Conservation (phyloP, 2,329 filamentous ascomycete species). For the Cercospora sojina region DNA sequence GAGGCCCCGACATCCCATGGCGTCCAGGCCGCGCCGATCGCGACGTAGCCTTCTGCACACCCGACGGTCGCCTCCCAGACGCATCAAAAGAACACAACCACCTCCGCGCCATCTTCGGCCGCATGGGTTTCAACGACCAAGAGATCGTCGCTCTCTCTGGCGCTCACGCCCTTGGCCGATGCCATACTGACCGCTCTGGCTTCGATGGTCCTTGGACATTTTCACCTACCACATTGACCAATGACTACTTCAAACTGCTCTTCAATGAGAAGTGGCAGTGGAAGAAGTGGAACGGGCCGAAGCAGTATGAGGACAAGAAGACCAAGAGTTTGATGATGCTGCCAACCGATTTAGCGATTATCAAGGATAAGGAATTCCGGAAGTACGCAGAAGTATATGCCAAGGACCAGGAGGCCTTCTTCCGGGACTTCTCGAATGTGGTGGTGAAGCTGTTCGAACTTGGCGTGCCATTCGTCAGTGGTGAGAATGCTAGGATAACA, state of each 20-base stretch:
- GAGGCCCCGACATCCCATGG: slow-evolving; percentile 83
- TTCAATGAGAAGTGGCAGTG: slow-evolving; percentile 89
- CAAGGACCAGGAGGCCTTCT: slow-evolving; percentile 86
- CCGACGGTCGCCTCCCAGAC: slow-evolving; percentile 87
- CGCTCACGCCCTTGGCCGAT: slow-evolving; percentile 84
- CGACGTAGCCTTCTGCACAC: slow-evolving; percentile 82
- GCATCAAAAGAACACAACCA: slow-evolving; percentile 75
- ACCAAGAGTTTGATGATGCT: slow-evolving; percentile 96
- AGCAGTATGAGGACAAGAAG: slow-evolving; percentile 84
- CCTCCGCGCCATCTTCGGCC: slow-evolving; percentile 86
- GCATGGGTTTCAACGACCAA: slow-evolving; percentile 97
- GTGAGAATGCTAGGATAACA: slow-evolving; percentile 45
- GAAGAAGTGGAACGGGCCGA: slow-evolving; percentile 88
- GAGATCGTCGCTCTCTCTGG: slow-evolving; percentile 90
- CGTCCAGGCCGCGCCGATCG: slow-evolving; percentile 79
- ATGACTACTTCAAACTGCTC: slow-evolving; percentile 89
- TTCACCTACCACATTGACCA: slow-evolving; percentile 86
- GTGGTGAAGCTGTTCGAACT: slow-evolving; percentile 86
- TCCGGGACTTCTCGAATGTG: slow-evolving; percentile 83
- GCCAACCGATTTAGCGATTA: slow-evolving; percentile 81
- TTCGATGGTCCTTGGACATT: slow-evolving; percentile 91
- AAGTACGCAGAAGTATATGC: slow-evolving; percentile 81
- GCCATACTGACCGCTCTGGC: slow-evolving; percentile 84
- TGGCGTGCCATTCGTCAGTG: slow-evolving; percentile 77
- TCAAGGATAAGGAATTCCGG: slow-evolving; percentile 85